A percentile compares a stretch with the other conserved stretches of the same genome.
These are phyloP conservation scores for Beauveria scarabaeidicola DNA, from an alignment of 2,329 filamentous ascomycete species.

Conservation along the genomic window DNA sequence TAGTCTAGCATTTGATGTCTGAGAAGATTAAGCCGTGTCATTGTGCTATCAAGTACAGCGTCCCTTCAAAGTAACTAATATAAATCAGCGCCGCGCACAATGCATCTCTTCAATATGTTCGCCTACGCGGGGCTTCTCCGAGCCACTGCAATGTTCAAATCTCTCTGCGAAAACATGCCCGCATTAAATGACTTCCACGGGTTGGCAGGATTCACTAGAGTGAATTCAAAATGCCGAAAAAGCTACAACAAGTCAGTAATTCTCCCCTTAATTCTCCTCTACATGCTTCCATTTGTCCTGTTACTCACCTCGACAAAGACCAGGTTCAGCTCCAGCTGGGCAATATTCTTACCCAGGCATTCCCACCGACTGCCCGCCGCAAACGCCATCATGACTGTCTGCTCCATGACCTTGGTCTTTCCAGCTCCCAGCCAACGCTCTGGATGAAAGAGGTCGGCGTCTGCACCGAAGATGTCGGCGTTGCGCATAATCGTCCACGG, in stretches of 20 bases:
- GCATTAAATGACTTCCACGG: slow-evolving; percentile 15
- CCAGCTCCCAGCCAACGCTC: slow-evolving; percentile 22
- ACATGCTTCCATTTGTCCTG: background rate
- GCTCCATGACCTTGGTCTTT: slow-evolving; percentile 17
- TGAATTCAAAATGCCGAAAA: slow-evolving; percentile 15
- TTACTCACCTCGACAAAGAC: slow-evolving; percentile 25
- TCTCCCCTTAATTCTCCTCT: no score
- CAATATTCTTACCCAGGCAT: slow-evolving; percentile 24
- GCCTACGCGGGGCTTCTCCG: background rate
- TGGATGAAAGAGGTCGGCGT: slow-evolving; percentile 16
- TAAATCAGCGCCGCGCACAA: no score
- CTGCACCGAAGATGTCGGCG: slow-evolving; percentile 18
- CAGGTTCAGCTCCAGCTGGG: slow-evolving; percentile 22
- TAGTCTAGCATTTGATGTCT: no score
- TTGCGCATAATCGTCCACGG: slow-evolving; percentile 19
- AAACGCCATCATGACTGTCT: slow-evolving; percentile 22
- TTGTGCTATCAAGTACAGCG: no score
- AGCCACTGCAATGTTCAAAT: background rate
- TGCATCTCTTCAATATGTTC: background rate
- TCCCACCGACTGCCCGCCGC: slow-evolving; percentile 21
- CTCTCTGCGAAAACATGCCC: slow-evolving; percentile 12
- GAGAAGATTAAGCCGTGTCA: no score
- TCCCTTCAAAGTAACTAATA: no score
- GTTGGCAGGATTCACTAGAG: slow-evolving; percentile 13
- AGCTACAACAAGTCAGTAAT: slow-evolving; percentile 8